Base-by-base conservation (phyloP, 805 yeast genomes). In the Jamesozyma piceae region DNA sequence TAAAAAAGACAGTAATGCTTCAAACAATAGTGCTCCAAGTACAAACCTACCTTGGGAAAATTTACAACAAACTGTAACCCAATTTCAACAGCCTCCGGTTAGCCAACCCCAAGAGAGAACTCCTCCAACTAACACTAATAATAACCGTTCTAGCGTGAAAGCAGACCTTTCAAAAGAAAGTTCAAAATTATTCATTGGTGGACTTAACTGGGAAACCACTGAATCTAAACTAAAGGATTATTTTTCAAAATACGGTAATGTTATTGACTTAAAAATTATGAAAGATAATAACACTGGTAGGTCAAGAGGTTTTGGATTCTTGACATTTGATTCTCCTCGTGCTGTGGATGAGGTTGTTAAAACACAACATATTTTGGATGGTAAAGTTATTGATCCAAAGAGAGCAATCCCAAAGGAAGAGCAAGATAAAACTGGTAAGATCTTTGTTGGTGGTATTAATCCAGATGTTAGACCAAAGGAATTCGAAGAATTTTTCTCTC, bases 341-440 rank as follows among this genome's bases (percentile, higher is more conserved):
- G 77, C 92, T 34, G 97, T 90, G 30, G 90, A 85, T 57, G 83
- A 77, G 50, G 97, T 90, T 42, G 74, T 90, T 52, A 78, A 78
- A 50, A 78, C 83, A 47, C 92, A 84, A 57, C 98, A 90, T 62
- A 77, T 86, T 42, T 69, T 90, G 40, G 98, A 90, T 58, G 97
- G 97, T 49, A 90, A 90, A 64, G 82, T 90, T 46, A 92, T 90
- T 60, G 98, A 90, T 62, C 97, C 98, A 32, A 90, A 90, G 63
- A 77, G 97, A 56, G 97, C 98, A 21, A 90, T 90, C 55, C 97
- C 97, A 29, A 82, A 86, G 62, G 97, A 90, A 60, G 97, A 90
- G 63, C 98, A 90, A 65, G 96, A 89, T 60, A 85, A 84, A 61
- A 87, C 95, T 15, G 95, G 97, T 53, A 90, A 90, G 68, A 89